Percentiles rank a stretch among this genome's conserved stretches.
These are phyloP conservation scores for Pseudophaeomoniella oleicola DNA, from an alignment of 2,329 filamentous ascomycete genomes.

Conservation along the genomic window DNA sequence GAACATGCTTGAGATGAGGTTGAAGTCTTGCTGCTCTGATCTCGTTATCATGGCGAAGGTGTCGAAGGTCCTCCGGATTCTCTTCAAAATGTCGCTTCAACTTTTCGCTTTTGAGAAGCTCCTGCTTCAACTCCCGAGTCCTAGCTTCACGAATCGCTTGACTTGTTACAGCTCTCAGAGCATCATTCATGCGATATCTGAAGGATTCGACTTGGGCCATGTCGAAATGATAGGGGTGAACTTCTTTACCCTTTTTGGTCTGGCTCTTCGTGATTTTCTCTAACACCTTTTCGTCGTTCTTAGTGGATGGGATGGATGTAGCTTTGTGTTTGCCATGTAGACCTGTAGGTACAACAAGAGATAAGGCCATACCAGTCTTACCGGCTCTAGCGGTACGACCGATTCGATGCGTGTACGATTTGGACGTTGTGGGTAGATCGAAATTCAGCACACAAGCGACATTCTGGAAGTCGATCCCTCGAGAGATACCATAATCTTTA, in stretches of 20 bases:
- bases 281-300: slow-evolving; percentile 74
- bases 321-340: slow-evolving; percentile 81
- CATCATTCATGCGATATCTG: slow-evolving; percentile 87
- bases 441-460: slow-evolving; percentile 94
- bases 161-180: slow-evolving; percentile 74
- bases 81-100: slow-evolving; percentile 93
- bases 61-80: slow-evolving; percentile 76
- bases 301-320: slow-evolving; percentile 59
- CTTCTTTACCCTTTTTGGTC: slow-evolving; percentile 59
- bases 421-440: slow-evolving; percentile 74
- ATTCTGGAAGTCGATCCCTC: slow-evolving; percentile 93
- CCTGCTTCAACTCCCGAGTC: slow-evolving; percentile 72
- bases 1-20: slow-evolving; percentile 82
- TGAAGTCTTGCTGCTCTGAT: slow-evolving; percentile 63
- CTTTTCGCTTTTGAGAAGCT: slow-evolving; percentile 87
- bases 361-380: slow-evolving; percentile 87
- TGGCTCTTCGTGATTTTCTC: slow-evolving; percentile 69
- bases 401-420: slow-evolving; percentile 94
- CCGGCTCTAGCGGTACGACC: slow-evolving; percentile 85
- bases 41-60: slow-evolving; percentile 82
- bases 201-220: slow-evolving; percentile 90
- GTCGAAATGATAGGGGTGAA: slow-evolving; percentile 88
- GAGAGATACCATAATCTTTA: slow-evolving; percentile 86
- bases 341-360: slow-evolving; percentile 74
- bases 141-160: slow-evolving; percentile 83